Evolutionary conservation across 78 protist species (phyloP).

Genomic region (Cyanophora paradoxa): DNA sequence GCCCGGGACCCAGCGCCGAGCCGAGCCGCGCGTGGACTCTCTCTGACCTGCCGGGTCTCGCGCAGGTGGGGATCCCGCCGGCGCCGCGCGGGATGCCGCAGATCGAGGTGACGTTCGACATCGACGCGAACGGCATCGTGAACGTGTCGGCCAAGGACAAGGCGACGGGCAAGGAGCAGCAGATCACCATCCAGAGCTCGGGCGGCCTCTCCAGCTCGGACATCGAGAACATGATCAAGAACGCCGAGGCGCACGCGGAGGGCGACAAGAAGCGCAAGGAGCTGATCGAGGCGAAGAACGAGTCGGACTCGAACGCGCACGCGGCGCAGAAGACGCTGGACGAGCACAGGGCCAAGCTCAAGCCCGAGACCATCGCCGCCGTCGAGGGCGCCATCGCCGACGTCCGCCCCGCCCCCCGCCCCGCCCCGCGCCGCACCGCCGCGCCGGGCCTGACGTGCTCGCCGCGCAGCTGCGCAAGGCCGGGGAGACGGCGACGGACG

Average conservation of each 20-base stretch:
- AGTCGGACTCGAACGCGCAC: conserved; percentile 55
- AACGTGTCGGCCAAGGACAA: conserved; percentile 91
- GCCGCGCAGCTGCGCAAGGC: no score
- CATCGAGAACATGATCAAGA: conserved; percentile 87
- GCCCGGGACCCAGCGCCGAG: not conserved
- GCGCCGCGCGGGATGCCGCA: conserved; percentile 93
- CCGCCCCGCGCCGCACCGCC: no score
- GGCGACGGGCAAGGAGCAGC: conserved; percentile 88
- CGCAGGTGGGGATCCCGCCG: conserved; percentile 86
- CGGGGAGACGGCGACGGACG: no score
- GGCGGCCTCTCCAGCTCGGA: conserved; percentile 90
- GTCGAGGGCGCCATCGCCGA: conserved; percentile 8
- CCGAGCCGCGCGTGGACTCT: not conserved
- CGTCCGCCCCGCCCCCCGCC: not conserved
- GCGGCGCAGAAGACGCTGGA: conserved; percentile 45
- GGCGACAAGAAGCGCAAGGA: conserved; percentile 55
- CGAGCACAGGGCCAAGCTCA: conserved; percentile 41
- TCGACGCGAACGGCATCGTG: conserved; percentile 89
- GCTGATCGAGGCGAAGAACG: conserved; percentile 56
- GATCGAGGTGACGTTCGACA: conserved; percentile 87
- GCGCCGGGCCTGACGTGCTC: no score
- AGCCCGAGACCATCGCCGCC: conserved; percentile 6
- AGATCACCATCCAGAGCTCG: conserved; percentile 75
- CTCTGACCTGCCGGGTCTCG: not conserved
- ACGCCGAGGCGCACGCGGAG: conserved; percentile 77